Base-by-base conservation (phyloP, 148 eudicot species). In the Silene latifolia region DNA sequence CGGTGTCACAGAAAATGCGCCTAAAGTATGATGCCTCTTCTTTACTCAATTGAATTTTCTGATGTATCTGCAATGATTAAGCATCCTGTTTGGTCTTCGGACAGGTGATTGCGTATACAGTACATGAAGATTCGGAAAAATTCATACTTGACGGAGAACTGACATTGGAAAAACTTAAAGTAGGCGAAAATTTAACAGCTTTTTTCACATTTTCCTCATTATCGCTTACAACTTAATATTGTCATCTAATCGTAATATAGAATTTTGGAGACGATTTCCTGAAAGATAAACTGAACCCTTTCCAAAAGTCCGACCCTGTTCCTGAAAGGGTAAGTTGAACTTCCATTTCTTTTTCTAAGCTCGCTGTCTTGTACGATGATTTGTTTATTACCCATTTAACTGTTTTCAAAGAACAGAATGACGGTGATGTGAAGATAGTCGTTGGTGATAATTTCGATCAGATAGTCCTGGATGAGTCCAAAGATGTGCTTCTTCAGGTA, bases 401-500 rank as follows among this genome's bases (percentile, higher is more conserved):
- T 39, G 44, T 44, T 56, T 4, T 11, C 35, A 24, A 29, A n/a
- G 23, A 23, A 63, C 87, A 93, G 98, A 89, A 93, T 81, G 92
- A 90, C 35, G 96, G 83, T 72, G 96, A 90, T 81, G 96, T 93
- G 81, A 90, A 91, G 85, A 88, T 89, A 51, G 96, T 93, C 13
- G 98, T 93, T 68, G 98, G 98, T 15, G 70, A 93, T 76, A 93
- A 91, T 83, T 93, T 91, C 69, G 98, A 94, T 61, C 89, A 91
- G 42, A 85, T 94, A 74, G 97, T 94, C 80, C 75, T 94, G 86
- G 98, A 94, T 67, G 98, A 94, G 76, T 89, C 96, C 9, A 94
- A 88, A 77, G 98, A 94, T 77, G 98, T 94, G 60, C 91, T 94
- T 80, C 95, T 94, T 67, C 97, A 94, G 98, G 98, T 94, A 39